Evolutionary conservation across 345 rosid species (phyloP), one percentile per base, ranked within the genome.

Genomic region (Eucalyptus tenuipes): DNA sequence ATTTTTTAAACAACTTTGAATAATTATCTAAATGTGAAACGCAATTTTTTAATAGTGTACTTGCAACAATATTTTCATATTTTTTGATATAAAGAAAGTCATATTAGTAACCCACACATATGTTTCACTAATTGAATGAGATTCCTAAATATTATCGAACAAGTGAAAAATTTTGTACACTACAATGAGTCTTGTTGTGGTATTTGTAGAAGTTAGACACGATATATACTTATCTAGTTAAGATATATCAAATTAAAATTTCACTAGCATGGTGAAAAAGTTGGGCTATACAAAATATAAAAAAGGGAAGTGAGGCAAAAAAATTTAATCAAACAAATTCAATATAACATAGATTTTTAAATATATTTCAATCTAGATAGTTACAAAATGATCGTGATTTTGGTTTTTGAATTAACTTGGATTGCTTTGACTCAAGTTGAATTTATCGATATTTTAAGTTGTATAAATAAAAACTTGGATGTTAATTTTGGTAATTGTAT

Each of bases 401-500:
- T 61, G 71, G 15, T 29, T 61, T 61, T 61, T n/a, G 33, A 61
- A 3, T 27, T 59, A 59, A 27, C 31, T 57, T 27, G 31, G 8
- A 59, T 59, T 61, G 33, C 3, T 61, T 64, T 64, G 71, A n/a
- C 71, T 64, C 10, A 16, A 14, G 18, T 31, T 29, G 2, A 64
- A 64, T 64, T n/a, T 64, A 64, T n/a, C 3, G 2, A 64, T 64
- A 31, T 14, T 13, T 13, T n/a, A n/a, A n/a, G 18, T 64, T n/a
- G 7, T n/a, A n/a, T 14, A 64, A n/a, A 29, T 64, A 64, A 64
- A 13, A 1, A 13, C 1, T 29, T 0, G 4, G 4, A 50, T 50
- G 53, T 50, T 50, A 50, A 50, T 50, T 50, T 50, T 50, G 20
- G 53, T 16, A 50, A 50, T 50, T 50, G 8, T 16, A 50, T 50